A percentile compares a stretch with the other conserved stretches of the same genome.
Evolutionary conservation across 208 protist species (phyloP).

Genomic region (Phytomonas sp.): DNA sequence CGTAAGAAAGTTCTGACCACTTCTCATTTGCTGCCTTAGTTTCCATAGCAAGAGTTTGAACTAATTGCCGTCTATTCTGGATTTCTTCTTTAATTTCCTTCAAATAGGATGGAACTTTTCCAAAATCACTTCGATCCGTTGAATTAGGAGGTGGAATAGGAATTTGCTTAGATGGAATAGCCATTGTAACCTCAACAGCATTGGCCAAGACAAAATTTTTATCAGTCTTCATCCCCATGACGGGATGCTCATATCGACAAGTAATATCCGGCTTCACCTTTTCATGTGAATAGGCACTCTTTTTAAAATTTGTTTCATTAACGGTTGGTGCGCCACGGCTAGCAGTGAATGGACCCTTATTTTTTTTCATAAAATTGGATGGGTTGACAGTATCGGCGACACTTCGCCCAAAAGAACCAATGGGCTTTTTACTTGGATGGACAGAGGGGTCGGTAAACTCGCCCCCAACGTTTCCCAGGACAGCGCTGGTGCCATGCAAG

Average conservation of each 20-base stretch:
- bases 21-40: conserved; percentile 46
- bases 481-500: conserved; percentile 78
- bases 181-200: conserved; percentile 89
- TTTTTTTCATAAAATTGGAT: conserved; percentile 68
- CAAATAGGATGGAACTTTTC: conserved; percentile 88
- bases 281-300: conserved; percentile 41
- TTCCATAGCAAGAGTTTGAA: conserved; percentile 29
- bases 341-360: conserved; percentile 57
- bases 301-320: conserved; percentile 59
- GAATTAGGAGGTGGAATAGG: conserved; percentile 36
- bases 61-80: conserved; percentile 42
- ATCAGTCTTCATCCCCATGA: conserved; percentile 90
- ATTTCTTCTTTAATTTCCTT: conserved; percentile 87
- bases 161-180: conserved; percentile 65
- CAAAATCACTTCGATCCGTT: conserved; percentile 75
- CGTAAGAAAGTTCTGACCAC: conserved; percentile 65
- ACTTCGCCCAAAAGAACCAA: conserved; percentile 69
- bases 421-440: conserved; percentile 73
- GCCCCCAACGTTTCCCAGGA: conserved; percentile 73
- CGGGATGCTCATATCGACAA: conserved; percentile 70
- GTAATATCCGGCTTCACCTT: conserved; percentile 70
- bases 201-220: conserved; percentile 94
- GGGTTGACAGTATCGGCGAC: conserved; percentile 53
- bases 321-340: conserved; percentile 73
- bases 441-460: conserved; percentile 69